Base-by-base conservation (phyloP, 192 early-diverging fungal genomes). In the Coemansia sp. region DNA sequence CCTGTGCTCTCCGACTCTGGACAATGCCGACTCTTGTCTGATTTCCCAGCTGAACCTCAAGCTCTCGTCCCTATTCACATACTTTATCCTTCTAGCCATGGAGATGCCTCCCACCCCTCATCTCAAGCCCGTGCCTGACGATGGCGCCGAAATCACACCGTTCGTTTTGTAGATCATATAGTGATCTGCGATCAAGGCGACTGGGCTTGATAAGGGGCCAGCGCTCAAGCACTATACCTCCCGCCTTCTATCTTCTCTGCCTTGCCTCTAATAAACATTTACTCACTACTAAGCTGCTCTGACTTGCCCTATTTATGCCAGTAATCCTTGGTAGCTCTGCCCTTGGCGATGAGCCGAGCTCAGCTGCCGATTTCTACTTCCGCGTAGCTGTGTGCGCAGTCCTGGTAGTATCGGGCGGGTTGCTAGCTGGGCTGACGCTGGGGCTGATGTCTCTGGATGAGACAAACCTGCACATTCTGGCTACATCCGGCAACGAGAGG, bases 401-500 rank as follows among this genome's bases (percentile, higher is more conserved):
- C 10, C 76, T 94, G 12, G 92, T 93, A 10, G 68, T 93, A 18
- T 53, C 88, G 9, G 93, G 93, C 47, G 93, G 91, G 2, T 73
- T 93, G 50, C 85, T 93, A 73, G 91, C 93, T 7, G 93, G 87
- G 1, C 67, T 88, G 20, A 89, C 88, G 8, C 83, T 90, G 37
- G 88, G 89, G 0, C 72, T 90, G 62, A 91, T 92, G 89, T 90
- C 88, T 20, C 73, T 95, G 48, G 96, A 99, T 68, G 88, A 90
- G 63, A 89, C 85, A 18, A 91, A 91, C 61, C 66, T 91, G 37
- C 74, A 89, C 34, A 94, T 98, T 52, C 82, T 98, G 47, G 89
- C 91, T 43, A 86, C 82, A 2, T 94, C 91, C 14, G 95, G 94
- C 6, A 86, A 86, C 1, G 69, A 75, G 6, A 68, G 68, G 31